Conservation (phyloP, 2,329 filamentous ascomycete genomes). For the Anisogramma anomala region DNA sequence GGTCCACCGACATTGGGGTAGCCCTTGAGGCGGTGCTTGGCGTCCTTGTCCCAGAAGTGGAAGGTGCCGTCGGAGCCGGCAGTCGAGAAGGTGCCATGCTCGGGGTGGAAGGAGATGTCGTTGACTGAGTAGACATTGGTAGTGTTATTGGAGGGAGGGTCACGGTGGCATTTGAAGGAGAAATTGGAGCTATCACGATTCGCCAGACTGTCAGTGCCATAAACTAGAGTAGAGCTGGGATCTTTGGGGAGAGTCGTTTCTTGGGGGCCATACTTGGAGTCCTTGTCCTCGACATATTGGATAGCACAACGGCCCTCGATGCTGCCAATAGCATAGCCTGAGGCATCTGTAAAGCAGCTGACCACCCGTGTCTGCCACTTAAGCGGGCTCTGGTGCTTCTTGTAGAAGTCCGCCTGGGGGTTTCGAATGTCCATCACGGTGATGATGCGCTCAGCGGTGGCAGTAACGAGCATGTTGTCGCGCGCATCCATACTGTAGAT, state of each 20-base stretch:
- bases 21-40: slow-evolving; percentile 79
- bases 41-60: slow-evolving; percentile 92
- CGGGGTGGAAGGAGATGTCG: slow-evolving; percentile 92
- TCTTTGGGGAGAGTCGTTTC: not conserved
- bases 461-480: slow-evolving; percentile 79
- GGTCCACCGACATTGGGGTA: slow-evolving; percentile 75
- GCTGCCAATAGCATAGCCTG: slow-evolving; percentile 87
- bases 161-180: slow-evolving; percentile 97
- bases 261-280: slow-evolving; percentile 45
- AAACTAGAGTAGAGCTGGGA: not conserved
- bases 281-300: slow-evolving; percentile 96
- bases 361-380: slow-evolving; percentile 98
- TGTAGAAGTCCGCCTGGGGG: slow-evolving; percentile 75
- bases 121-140: slow-evolving; percentile 93
- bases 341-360: slow-evolving; percentile 85
- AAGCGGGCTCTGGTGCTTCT: slow-evolving; percentile 86
- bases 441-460: slow-evolving; percentile 91
- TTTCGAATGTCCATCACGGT: slow-evolving; percentile 87
- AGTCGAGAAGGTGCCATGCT: slow-evolving; percentile 96
- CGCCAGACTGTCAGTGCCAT: slow-evolving; percentile 1
- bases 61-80: slow-evolving; percentile 93
- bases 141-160: slow-evolving; percentile 60
- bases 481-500: slow-evolving; percentile 88
- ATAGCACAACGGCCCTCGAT: slow-evolving; percentile 97
- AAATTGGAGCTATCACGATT: slow-evolving; percentile 61